These are phyloP conservation scores for Fraxinus sp. DNA, from an alignment of 305 asterid genomes.

Conservation along the genomic window DNA sequence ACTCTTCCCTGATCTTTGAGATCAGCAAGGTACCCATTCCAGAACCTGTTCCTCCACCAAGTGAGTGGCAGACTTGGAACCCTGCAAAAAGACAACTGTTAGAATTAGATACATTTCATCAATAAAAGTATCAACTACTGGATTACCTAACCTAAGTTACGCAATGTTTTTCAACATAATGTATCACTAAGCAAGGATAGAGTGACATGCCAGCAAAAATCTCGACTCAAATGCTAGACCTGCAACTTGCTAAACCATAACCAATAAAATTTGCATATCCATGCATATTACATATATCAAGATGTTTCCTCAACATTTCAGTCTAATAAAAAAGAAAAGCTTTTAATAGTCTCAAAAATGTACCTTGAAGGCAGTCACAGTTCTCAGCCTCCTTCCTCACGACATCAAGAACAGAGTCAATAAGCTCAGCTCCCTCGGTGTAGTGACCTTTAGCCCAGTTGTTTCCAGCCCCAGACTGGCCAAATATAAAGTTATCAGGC, in stretches of 20 bases:
- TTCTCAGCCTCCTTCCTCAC: slow-evolving; percentile 91
- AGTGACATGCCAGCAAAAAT: not conserved
- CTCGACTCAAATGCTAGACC: not conserved
- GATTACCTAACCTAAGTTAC: not conserved
- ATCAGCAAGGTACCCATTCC: slow-evolving; percentile 89
- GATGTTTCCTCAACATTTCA: not conserved
- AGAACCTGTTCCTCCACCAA: slow-evolving; percentile 96
- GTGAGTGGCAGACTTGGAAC: slow-evolving; percentile 87
- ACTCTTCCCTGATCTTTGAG: slow-evolving; percentile 83
- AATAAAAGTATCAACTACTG: not conserved
- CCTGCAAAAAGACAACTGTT: slow-evolving; percentile 35
- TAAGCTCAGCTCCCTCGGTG: slow-evolving; percentile 93
- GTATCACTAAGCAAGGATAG: not conserved
- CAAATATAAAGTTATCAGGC: slow-evolving; percentile 83
- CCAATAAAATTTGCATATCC: not conserved
- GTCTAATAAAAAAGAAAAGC: not conserved
- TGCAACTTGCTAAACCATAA: not conserved
- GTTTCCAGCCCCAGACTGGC: slow-evolving; percentile 90
- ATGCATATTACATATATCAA: not conserved
- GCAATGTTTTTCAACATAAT: not conserved
- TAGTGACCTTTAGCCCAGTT: slow-evolving; percentile 92
- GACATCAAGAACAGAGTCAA: slow-evolving; percentile 84
- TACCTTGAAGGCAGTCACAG: slow-evolving; percentile 88
- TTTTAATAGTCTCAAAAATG: not conserved
- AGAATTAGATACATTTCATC: not conserved